Evolutionary conservation across 345 rosid genomes (phyloP), one percentile per base, ranked within the genome.

Genomic region (Rhodomyrtus tomentosa): DNA sequence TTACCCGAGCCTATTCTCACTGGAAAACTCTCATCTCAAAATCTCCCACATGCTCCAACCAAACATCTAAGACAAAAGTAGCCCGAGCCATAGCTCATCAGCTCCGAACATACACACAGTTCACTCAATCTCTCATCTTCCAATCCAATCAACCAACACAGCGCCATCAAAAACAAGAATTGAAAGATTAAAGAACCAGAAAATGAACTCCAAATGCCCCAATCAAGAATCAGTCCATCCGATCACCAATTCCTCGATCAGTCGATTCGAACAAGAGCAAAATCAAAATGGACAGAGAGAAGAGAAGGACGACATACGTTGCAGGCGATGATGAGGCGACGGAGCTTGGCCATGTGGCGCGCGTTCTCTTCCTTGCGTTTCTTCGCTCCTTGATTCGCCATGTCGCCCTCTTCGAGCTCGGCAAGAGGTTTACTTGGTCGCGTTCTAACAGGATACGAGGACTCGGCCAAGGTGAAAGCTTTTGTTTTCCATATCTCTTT

Each of bases 381-480:
- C 93, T 96, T 95, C 82, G 98, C 98, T 80, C 98, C 97, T 88
- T 96, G 96, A 92, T 96, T 96, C 84, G 96, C 99, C 98, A 95
- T 96, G 87, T 49, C 50, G 42, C 29, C 20, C 29, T 40, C 81
- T 83, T 22, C 12, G 56, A 29, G 54, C 55, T 82, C 27, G 27
- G 36, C 53, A 42, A 10, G 32, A n/a, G 36, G 72, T 5, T 5
- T 49, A 49, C 32, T 25, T 56, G 62, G 32, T 25, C 1, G 62
- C 62, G 62, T 25, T 56, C 27, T 5, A 25, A 56, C 7, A 1
- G 32, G 0, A 49, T 3, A 49, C 14, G 3, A 49, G 50, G 3
- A 49, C 11, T 49, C 50, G 50, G 14, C 50, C 13, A 10, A 49
- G 13, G 50, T 11, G 50, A 49, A 49, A 14, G 3, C 10, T 4